phyloP scores from a whole-genome alignment of 2,329 filamentous ascomycete genomes.

The Sporothrix sp. region DNA sequence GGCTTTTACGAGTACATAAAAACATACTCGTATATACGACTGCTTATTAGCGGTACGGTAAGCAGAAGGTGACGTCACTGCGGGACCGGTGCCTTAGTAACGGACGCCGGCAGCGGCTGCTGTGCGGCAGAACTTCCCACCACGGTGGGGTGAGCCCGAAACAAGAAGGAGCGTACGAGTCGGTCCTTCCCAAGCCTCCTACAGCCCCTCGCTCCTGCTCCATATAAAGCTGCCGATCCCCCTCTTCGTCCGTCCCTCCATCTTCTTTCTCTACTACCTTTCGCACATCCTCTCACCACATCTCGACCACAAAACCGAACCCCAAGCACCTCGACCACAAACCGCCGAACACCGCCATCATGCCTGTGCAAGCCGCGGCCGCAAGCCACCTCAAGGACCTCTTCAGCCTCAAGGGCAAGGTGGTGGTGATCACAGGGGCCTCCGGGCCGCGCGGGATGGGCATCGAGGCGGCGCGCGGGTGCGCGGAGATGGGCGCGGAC shows the following conservation, averaged over 20 bases:
- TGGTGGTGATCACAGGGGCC: constrained; percentile 60
- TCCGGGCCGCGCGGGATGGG: constrained; percentile 63
- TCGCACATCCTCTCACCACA: too few relatives aligned
- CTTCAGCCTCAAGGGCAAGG: constrained; percentile 64
- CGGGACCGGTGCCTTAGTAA: too few relatives aligned
- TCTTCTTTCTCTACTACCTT: neutral
- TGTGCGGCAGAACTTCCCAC: too few relatives aligned
- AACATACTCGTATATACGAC: too few relatives aligned
- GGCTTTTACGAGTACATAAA: too few relatives aligned
- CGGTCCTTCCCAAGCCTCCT: neutral
- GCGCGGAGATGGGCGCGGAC: constrained; percentile 61
- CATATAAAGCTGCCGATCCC: constrained; percentile 5
- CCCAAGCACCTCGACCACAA: too few relatives aligned
- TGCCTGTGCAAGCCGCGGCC: constrained; percentile 49
- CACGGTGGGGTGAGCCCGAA: too few relatives aligned
- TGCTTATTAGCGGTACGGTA: too few relatives aligned
- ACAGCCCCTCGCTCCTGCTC: neutral
- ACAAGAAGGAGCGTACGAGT: neutral
- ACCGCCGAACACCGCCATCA: constrained; percentile 20
- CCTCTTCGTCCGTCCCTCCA: neutral
- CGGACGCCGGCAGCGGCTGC: too few relatives aligned
- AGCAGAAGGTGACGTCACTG: too few relatives aligned
- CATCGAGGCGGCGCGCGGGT: constrained; percentile 57
- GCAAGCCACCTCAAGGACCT: constrained; percentile 52
- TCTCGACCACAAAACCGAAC: neutral